Base-by-base conservation (phyloP, 305 asterid species). In the Galium porrigens region DNA sequence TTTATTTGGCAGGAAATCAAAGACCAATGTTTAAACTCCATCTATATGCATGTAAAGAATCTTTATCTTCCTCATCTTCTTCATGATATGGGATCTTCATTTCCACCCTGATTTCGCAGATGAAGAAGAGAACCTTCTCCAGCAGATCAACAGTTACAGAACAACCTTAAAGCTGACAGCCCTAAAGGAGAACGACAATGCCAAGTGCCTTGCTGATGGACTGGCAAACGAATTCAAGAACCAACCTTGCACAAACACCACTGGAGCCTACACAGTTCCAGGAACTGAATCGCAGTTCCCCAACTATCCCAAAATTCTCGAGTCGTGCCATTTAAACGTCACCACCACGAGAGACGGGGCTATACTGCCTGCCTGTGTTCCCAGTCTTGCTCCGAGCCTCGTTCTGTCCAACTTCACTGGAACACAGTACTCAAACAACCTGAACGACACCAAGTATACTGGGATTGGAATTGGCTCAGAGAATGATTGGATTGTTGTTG, bases 331-430 rank as follows among this genome's bases (percentile, higher is more conserved):
- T 32, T 58, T 90, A 70, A 88, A 90, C 9, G 87, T 80, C 71
- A 83, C 95, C 53, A 82, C 86, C 60, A 90, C 90, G 22, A 74
- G 97, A 63, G 97, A 90, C 25, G 97, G 96, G 10, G 82, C 77
- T 37, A 79, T 90, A 59, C 15, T 90, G 82, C 96, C 94, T n/a
- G 90, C 89, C 6, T 88, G 96, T 68, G 86, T 88, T 53, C 97
- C 96, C 56, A 74, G 74, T 62, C 95, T 90, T 12, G 82, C 75
- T 6, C 71, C 76, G 0, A 20, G 39, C 60, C 80, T 86, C 7
- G 94, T 90, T 18, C 84, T 83, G 6, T 72, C 94, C 64, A 90
- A 90, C 71, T 90, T 75, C 54, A 90, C 96, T 0, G 58, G 54
- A 72, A 82, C 96, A 0, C 88, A 77, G 70, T 90, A 90, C 79